phyloP scores from a whole-genome alignment of 345 rosid species.

The Mallotus nudiflorus region DNA sequence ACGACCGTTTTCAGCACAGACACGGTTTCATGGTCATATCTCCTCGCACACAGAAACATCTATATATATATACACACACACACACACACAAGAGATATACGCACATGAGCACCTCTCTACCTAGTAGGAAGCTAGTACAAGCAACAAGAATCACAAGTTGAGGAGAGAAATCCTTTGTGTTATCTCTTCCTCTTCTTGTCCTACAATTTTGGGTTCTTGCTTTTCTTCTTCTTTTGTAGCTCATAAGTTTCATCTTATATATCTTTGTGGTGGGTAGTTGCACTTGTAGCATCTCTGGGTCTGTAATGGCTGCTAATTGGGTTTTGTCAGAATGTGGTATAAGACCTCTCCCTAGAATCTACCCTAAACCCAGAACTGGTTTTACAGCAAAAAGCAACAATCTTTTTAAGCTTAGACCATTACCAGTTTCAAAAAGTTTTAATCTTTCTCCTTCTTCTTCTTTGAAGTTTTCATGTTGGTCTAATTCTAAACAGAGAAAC shows the following conservation, averaged over 20 bases:
- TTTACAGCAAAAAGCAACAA: conserved; percentile 18
- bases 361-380: conserved; percentile 45
- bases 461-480: conserved; percentile 28
- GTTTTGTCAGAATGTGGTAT: conserved; percentile 73
- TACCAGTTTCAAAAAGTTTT: conserved; percentile 17
- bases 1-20: no score
- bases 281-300: conserved; percentile 24
- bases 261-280: background rate
- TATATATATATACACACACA: background rate
- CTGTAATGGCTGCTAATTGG: conserved; percentile 74
- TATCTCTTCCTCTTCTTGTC: conserved; percentile 18
- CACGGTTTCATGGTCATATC: no score
- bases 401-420: conserved; percentile 30
- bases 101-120: no score
- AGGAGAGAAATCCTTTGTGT: conserved; percentile 21
- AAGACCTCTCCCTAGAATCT: conserved; percentile 59
- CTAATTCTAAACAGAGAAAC: conserved; percentile 19
- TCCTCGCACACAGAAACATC: no score
- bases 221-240: no score
- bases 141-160: conserved; percentile 25
- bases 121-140: conserved; percentile 8
- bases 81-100: no score
- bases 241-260: background rate
- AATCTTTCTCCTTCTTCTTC: conserved; percentile 34
- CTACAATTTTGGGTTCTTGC: background rate